Evolutionary conservation across 495 filamentous ascomycete genomes (phyloP).

Genomic region (Tuber microsphaerosporum): DNA sequence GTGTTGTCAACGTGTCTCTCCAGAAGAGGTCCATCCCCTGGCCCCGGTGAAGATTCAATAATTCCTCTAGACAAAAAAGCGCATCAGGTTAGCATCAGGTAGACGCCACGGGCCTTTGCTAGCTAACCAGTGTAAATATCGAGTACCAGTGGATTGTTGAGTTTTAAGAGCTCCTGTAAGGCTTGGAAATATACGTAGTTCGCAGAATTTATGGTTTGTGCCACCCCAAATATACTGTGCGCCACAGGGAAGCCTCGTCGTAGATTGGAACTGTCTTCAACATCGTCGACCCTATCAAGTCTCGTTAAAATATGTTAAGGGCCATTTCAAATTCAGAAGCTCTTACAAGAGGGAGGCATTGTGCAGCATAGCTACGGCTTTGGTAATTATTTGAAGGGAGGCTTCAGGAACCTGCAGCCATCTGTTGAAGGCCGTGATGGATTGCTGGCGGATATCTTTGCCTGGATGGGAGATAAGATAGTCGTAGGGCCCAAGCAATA

Average conservation of each 20-base stretch:
- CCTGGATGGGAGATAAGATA: slow-evolving; percentile 81
- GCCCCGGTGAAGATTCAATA: slow-evolving; percentile 87
- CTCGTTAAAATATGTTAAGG: slow-evolving; percentile 9
- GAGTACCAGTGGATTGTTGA: slow-evolving; percentile 63
- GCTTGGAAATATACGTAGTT: slow-evolving; percentile 97
- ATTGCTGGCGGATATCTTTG: slow-evolving; percentile 78
- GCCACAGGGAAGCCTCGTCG: slow-evolving; percentile 86
- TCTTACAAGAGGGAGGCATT: slow-evolving; percentile 74
- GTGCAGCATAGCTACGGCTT: slow-evolving; percentile 87
- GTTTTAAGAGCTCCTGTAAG: slow-evolving; percentile 69
- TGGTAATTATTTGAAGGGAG: slow-evolving; percentile 72
- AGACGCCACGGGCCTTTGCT: not conserved
- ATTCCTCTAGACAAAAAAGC: slow-evolving; percentile 54
- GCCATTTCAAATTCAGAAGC: not conserved
- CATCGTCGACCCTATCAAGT: slow-evolving; percentile 66
- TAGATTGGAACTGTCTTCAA: slow-evolving; percentile 75
- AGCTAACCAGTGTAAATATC: slow-evolving; percentile 57
- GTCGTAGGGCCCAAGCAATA: slow-evolving; percentile 77
- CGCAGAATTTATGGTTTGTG: slow-evolving; percentile 93
- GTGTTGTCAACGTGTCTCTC: slow-evolving; percentile 88
- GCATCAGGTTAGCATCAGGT: not conserved
- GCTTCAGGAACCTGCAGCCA: slow-evolving; percentile 78
- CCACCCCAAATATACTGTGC: slow-evolving; percentile 87
- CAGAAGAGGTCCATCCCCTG: slow-evolving; percentile 98
- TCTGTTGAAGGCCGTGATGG: slow-evolving; percentile 83